Evolutionary conservation across 768 basidiomycete genomes (phyloP).

Genomic region (Collybia mongolica): DNA sequence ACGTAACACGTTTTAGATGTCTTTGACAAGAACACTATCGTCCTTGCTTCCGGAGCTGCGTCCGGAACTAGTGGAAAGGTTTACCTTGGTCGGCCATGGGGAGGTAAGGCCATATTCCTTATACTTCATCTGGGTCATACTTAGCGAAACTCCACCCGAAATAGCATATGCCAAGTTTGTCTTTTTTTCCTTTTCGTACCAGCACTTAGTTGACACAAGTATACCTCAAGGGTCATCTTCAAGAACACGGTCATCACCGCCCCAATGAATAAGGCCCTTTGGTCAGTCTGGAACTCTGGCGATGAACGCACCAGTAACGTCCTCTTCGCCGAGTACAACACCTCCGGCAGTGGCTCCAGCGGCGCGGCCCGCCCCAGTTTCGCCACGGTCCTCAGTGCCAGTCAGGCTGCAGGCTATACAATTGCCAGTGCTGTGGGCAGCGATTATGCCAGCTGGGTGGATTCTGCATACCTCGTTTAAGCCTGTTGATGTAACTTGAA

Average conservation of each 20-base stretch:
- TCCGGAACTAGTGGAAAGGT: slow-evolving; percentile 33
- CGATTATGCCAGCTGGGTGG: slow-evolving; percentile 46
- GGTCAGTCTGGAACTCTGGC: slow-evolving; percentile 43
- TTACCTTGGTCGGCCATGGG: slow-evolving; percentile 51
- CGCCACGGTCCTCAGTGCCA: slow-evolving; percentile 32
- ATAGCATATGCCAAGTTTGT: slow-evolving; percentile 43
- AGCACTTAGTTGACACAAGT: too few species aligned
- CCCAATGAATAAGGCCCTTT: slow-evolving; percentile 39
- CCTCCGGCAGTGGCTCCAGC: slow-evolving; percentile 36
- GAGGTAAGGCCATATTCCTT: slow-evolving; percentile 25
- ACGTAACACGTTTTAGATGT: neutral
- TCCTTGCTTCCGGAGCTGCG: slow-evolving; percentile 26
- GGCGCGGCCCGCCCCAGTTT: slow-evolving; percentile 37
- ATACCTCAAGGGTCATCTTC: slow-evolving; percentile 40
- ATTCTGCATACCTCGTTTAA: slow-evolving; percentile 28
- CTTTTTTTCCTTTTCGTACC: neutral
- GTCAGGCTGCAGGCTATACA: slow-evolving; percentile 34
- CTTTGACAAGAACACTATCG: slow-evolving; percentile 5
- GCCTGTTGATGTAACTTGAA: too few species aligned
- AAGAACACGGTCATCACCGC: slow-evolving; percentile 41
- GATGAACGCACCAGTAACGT: slow-evolving; percentile 39
- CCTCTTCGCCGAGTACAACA: slow-evolving; percentile 46
- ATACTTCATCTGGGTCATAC: neutral
- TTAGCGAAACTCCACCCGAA: neutral
- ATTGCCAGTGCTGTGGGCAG: slow-evolving; percentile 46